Evolutionary conservation across 306 rosid genomes (phyloP).

Genomic region (Vigna unguiculata): DNA sequence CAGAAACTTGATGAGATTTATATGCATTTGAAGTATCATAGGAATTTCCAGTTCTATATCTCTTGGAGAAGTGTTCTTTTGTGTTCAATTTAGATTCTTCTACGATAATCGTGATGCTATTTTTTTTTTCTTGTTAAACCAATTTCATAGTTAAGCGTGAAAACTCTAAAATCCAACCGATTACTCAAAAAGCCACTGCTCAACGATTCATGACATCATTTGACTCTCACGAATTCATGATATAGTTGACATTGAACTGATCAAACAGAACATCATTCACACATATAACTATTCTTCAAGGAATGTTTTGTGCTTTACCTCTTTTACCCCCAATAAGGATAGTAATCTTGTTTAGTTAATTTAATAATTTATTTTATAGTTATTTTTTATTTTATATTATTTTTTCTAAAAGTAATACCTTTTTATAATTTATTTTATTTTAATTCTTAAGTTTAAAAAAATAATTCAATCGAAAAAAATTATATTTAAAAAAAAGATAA

Average conservation of each 20-base stretch:
- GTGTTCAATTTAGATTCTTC: background rate
- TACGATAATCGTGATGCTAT: background rate
- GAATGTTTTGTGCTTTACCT: too few species aligned
- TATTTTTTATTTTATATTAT: too few species aligned
- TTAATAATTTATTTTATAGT: too few species aligned
- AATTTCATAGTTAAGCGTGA: background rate
- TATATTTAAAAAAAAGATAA: too few species aligned
- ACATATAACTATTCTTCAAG: slow-evolving; percentile 46
- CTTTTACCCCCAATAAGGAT: too few species aligned
- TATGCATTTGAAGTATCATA: slow-evolving; percentile 39
- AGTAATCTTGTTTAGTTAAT: too few species aligned
- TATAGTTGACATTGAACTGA: slow-evolving; percentile 60
- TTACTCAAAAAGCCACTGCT: too few species aligned
- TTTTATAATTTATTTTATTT: too few species aligned
- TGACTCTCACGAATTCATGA: slow-evolving; percentile 69
- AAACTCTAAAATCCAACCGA: background rate
- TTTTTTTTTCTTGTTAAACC: background rate
- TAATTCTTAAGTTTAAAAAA: too few species aligned
- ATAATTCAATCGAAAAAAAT: too few species aligned
- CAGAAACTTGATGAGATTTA: slow-evolving; percentile 52
- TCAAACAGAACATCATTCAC: slow-evolving; percentile 58
- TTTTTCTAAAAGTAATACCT: too few species aligned
- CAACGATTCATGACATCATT: slow-evolving; percentile 69
- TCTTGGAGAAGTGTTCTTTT: slow-evolving; percentile 32
- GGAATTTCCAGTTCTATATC: slow-evolving; percentile 26